Evolutionary conservation across 2,329 filamentous ascomycete genomes (phyloP), one percentile per base, ranked within the genome.

Genomic region (Alternaria tenuissima): DNA sequence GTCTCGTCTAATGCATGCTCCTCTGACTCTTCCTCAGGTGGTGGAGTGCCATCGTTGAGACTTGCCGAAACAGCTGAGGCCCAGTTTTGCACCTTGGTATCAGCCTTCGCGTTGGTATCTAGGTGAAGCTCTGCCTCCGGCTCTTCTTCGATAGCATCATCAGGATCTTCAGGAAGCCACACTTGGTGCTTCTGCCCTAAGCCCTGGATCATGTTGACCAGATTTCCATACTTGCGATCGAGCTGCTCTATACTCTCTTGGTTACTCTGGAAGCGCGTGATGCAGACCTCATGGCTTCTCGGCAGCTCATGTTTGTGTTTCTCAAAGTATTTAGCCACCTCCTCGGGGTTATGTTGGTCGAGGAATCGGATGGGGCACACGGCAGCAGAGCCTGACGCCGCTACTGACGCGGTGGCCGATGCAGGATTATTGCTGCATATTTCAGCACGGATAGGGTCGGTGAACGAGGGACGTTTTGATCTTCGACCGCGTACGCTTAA

Each of bases 251-350:
- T 91, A 72, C 94, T 91, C 64, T 91, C 87, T 69, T 94, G 90
- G 72, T 94, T 94, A 78, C 88, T 90, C 79, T 96, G 92, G 76
- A 97, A 97, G 58, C 94, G 88, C 73, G 91, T 89, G 62, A 98
- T 89, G 78, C 94, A 98, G 44, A 97, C 87, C 76, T 96, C 93
- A 79, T 98, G 94, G 76, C 93, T 97, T 70, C 94, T 88, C 9
- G 94, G 94, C 55, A 98, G 87, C 78, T 97, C 91, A 79, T 98
- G 94, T 78, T 97, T 97, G 81, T 97, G 94, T 53, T 89, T 93
- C 77, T 97, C 92, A 73, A 98, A 93, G 77, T 97, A 98, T 72
- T 91, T 88, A 14, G 94, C 94, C 63, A 98, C 90, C 75, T 97
- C 94, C 81, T 97, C 92, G 2, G 94, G 92, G 2, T 93, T 93